A percentile compares a stretch with the other conserved stretches of the same genome.
Evolutionary conservation across 345 rosid genomes (phyloP).

Genomic region (Viola odorata): DNA sequence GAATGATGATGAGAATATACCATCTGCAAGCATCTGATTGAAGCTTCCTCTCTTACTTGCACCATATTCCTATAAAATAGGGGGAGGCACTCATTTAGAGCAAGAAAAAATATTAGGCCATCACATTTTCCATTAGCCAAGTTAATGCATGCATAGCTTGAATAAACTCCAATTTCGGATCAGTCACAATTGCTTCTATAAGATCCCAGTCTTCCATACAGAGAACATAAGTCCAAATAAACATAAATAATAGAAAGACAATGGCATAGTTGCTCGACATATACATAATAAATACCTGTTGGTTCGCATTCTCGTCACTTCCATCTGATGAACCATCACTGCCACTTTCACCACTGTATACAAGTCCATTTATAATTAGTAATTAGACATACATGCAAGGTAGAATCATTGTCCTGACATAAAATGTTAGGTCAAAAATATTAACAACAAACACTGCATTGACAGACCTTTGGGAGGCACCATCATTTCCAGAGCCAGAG

Average conservation of each 20-base stretch:
- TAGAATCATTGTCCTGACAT: too few species aligned
- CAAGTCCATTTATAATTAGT: background rate
- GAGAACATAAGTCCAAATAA: background rate
- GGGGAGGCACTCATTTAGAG: conserved; percentile 2
- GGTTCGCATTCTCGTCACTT: conserved; percentile 62
- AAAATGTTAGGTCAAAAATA: background rate
- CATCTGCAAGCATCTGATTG: conserved; percentile 82
- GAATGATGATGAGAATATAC: conserved; percentile 28
- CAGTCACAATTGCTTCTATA: background rate
- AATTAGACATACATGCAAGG: too few species aligned
- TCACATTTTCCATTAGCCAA: background rate
- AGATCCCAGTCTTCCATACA: background rate
- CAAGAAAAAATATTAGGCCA: background rate
- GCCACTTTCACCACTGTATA: conserved; percentile 75
- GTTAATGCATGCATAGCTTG: background rate
- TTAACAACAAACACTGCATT: background rate
- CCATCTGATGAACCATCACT: conserved; percentile 89
- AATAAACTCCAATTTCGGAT: conserved; percentile 1
- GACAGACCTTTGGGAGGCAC: conserved; percentile 66
- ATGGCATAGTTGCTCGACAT: too few species aligned
- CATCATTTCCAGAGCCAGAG: conserved; percentile 92
- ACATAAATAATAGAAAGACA: background rate
- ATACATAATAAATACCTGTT: conserved; percentile 39
- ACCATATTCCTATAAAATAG: conserved; percentile 41
- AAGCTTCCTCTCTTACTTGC: conserved; percentile 60